phyloP scores from a whole-genome alignment of 139 green algal genomes.

The Chlorella sp. region DNA sequence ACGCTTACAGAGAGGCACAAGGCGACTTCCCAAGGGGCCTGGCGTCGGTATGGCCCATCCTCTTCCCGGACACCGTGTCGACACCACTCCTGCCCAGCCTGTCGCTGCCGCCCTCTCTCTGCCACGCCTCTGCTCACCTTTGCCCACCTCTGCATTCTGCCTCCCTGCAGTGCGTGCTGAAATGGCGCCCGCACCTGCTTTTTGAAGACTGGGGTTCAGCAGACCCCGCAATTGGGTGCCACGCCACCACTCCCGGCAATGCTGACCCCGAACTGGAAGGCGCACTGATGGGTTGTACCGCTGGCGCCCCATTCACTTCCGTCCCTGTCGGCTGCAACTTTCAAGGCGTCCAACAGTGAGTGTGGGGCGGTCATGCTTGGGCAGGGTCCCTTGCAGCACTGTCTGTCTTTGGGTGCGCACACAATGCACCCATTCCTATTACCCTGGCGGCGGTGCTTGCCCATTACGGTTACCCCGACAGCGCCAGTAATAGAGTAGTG shows the following conservation, averaged over 20 bases:
- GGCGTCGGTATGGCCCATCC: no score
- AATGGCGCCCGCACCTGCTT: background rate
- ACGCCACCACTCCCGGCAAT: background rate
- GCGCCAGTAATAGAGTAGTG: no score
- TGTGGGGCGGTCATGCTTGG: background rate
- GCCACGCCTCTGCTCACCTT: background rate
- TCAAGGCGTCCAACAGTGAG: background rate
- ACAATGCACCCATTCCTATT: no score
- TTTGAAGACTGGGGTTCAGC: background rate
- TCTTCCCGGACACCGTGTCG: no score
- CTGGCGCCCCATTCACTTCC: background rate
- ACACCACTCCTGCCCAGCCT: background rate
- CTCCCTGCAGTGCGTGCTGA: background rate
- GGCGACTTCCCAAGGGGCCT: no score
- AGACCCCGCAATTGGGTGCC: background rate
- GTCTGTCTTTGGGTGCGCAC: no score
- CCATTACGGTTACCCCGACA: background rate
- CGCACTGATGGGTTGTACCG: background rate
- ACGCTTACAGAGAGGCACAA: no score
- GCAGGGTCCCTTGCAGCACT: background rate
- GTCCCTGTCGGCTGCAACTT: background rate
- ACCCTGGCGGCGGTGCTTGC: background rate
- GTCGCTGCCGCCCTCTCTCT: background rate
- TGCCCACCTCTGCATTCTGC: no score
- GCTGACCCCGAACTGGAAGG: background rate